These are phyloP conservation scores for Geranomyces michiganensis DNA, from an alignment of 192 early-diverging fungal genomes.

Conservation along the genomic window DNA sequence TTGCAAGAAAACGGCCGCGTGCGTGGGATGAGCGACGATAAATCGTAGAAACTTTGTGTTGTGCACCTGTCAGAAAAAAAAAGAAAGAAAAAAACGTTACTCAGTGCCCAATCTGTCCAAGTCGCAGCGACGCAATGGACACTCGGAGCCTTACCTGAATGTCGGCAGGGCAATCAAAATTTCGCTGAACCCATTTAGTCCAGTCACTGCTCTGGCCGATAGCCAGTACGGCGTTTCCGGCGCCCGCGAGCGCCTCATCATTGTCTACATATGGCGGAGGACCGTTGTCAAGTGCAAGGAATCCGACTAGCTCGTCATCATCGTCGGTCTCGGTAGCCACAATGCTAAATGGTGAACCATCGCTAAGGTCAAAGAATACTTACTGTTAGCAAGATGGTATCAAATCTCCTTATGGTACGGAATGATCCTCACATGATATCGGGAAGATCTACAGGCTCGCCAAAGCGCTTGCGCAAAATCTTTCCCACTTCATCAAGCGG, in stretches of 20 bases:
- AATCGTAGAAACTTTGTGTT: conserved; percentile 52
- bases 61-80: conserved; percentile 33
- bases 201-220: conserved; percentile 36
- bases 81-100: too few relatives aligned
- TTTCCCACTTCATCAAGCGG: conserved; percentile 33
- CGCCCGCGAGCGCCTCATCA: neutral
- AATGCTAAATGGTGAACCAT: conserved; percentile 34
- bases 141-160: conserved; percentile 30
- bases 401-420: neutral
- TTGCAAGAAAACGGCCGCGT: conserved; percentile 39
- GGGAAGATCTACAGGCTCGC: conserved; percentile 38
- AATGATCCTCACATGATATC: conserved; percentile 51
- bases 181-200: conserved; percentile 40
- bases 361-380: neutral
- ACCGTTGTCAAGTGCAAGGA: conserved; percentile 42
- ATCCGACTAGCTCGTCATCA: conserved; percentile 37
- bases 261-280: conserved; percentile 42
- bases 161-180: conserved; percentile 44
- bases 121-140: neutral
- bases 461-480: conserved; percentile 45
- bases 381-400: neutral
- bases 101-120: neutral
- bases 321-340: conserved; percentile 36
- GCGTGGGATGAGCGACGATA: conserved; percentile 42
- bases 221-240: neutral